Evolutionary conservation across 2,329 filamentous ascomycete genomes (phyloP), one percentile per base, ranked within the genome.

Genomic region (Furcasterigmium furcatum): DNA sequence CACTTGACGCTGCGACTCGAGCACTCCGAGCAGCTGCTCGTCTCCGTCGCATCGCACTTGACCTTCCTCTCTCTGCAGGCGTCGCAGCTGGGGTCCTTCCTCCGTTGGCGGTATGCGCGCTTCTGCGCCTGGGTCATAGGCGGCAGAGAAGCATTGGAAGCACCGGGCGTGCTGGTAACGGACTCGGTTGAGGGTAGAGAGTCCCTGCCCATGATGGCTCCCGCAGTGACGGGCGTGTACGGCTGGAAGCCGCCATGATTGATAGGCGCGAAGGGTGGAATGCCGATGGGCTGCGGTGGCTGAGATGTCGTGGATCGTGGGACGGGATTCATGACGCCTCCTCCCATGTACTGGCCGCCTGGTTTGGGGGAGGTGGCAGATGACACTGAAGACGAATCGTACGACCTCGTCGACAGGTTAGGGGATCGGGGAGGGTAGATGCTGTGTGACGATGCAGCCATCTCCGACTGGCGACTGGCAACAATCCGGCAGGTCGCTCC

Each of bases 11-110:
- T 95, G 53, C 94, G 85, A 64, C 91, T 96, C 5, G 90, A 94
- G 70, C 94, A 99, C 68, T 99, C 94, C 2, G 94, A 96, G 65
- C 94, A 99, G 67, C 92, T 96, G 10, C 88, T 85, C 16, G 89
- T 96, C 63, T 97, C 94, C 14, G 94, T 97, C 25, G 94, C 94
- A 72, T 99, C 94, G 66, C 94, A 99, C 77, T 87, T 87, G 61
- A 87, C 84, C 67, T 87, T 87, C 53, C 84, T 73, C 58, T 99
- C 94, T 49, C 94, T 82, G 64, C 94, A 99, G 42, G 94, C 94
- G 72, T 99, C 94, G 65, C 94, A 99, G 60, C 91, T 97, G 2
- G 94, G 94, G 58, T 99, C 94, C 63, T 99, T 99, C 55, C 94
- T 81, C 54, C 94, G 78, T 65, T 99, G 94, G 20, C 94, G 84